Conservation (phyloP, 2,329 filamentous ascomycete species). For the Fusarium metavorans region DNA sequence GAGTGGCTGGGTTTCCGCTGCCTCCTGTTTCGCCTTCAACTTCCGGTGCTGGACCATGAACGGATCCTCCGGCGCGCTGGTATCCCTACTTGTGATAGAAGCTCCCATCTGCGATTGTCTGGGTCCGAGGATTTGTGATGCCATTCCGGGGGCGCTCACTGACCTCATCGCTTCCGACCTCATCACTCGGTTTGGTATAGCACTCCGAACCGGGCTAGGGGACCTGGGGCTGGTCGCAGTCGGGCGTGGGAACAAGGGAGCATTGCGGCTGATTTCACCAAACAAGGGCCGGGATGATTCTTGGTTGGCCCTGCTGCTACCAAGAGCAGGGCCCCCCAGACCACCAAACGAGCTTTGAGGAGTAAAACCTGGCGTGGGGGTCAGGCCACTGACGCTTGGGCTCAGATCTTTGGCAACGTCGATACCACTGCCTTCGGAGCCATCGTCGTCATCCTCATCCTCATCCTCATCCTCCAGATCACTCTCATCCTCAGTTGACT, state of each 20-base stretch:
- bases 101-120: conserved; percentile 53
- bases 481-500: conserved; percentile 54
- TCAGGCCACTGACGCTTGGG: conserved; percentile 59
- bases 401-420: conserved; percentile 75
- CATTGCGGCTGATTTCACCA: conserved; percentile 64
- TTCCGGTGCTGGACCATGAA: conserved; percentile 64
- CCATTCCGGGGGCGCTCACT: conserved; percentile 70
- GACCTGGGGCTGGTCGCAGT: conserved; percentile 73
- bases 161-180: conserved; percentile 66
- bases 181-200: conserved; percentile 63
- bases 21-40: conserved; percentile 66
- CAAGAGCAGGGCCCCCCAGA: conserved; percentile 54
- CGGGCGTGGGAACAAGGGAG: conserved; percentile 67
- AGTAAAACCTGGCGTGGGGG: conserved; percentile 64
- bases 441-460: conserved; percentile 62
- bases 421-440: conserved; percentile 70
- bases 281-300: conserved; percentile 62
- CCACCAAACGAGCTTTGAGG: conserved; percentile 71
- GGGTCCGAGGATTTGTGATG: conserved; percentile 64
- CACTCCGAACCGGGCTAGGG: conserved; percentile 76
- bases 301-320: conserved; percentile 54
- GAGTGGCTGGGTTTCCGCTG: conserved; percentile 68
- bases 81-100: conserved; percentile 56
- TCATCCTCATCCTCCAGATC: conserved; percentile 51
- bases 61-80: conserved; percentile 55